These are phyloP conservation scores for Chrysoporthe austroafricana DNA, from an alignment of 2,329 filamentous ascomycete species.

Conservation along the genomic window DNA sequence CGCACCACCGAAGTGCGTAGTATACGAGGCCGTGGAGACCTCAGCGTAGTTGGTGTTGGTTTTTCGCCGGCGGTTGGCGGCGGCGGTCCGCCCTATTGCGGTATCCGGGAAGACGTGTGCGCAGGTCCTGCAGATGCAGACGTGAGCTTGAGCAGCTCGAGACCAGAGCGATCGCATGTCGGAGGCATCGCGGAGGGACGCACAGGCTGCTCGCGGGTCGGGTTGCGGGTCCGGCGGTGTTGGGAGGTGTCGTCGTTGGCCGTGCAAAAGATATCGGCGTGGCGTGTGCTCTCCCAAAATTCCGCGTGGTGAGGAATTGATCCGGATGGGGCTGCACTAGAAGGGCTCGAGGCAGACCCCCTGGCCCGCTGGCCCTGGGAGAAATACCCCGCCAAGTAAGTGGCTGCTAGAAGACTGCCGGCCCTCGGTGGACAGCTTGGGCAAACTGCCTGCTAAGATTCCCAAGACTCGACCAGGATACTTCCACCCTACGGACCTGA, in stretches of 20 bases:
- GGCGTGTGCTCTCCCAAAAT: slow-evolving; percentile 4
- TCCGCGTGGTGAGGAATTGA: background rate
- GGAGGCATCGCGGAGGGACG: slow-evolving; percentile 39
- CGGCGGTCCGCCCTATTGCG: slow-evolving; percentile 55
- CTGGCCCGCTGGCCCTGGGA: background rate
- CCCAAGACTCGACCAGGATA: background rate
- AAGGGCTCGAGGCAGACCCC: slow-evolving; percentile 2
- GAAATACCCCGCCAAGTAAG: background rate
- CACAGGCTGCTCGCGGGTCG: slow-evolving; percentile 26
- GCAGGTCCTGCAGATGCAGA: slow-evolving; percentile 67
- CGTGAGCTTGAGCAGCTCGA: slow-evolving; percentile 65
- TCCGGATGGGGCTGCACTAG: background rate
- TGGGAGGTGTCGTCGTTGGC: background rate
- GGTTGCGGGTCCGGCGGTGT: slow-evolving; percentile 8
- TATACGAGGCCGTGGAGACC: slow-evolving; percentile 69
- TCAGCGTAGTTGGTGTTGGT: slow-evolving; percentile 54
- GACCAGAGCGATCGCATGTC: slow-evolving; percentile 72
- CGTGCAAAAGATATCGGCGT: background rate
- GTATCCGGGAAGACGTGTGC: slow-evolving; percentile 51
- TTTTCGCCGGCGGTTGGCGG: slow-evolving; percentile 46
- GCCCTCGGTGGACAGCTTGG: background rate
- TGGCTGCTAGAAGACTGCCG: background rate
- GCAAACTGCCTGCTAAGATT: background rate
- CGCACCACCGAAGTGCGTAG: slow-evolving; percentile 68
- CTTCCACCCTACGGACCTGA: background rate